Evolutionary conservation across 192 early-diverging fungal species (phyloP).

Genomic region (Obelidium mucronatum): DNA sequence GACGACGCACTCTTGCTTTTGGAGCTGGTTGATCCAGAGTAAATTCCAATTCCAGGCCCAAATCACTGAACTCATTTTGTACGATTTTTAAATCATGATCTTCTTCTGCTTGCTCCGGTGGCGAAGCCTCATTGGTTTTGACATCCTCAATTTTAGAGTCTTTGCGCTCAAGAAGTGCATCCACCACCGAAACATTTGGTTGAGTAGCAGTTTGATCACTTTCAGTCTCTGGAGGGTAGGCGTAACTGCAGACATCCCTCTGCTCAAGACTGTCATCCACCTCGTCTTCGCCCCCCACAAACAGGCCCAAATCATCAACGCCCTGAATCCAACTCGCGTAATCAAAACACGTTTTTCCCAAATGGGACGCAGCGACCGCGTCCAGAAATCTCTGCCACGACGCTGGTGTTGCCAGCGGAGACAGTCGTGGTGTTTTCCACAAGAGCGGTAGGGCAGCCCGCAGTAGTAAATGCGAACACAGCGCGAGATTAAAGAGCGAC

Average conservation of each 20-base stretch:
- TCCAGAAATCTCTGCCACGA: conserved; percentile 32
- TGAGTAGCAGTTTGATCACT: too few relatives aligned
- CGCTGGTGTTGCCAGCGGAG: not conserved
- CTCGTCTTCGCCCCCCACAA: conserved; percentile 42
- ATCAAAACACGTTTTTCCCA: not conserved
- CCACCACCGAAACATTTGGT: not conserved
- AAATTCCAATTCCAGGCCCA: too few relatives aligned
- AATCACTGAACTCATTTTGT: too few relatives aligned
- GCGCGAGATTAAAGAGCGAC: not conserved
- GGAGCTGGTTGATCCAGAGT: too few relatives aligned
- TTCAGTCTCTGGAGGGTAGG: not conserved
- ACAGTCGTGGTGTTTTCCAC: conserved; percentile 17
- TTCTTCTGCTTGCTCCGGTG: too few relatives aligned
- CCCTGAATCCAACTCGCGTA: conserved; percentile 22
- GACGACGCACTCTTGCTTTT: not conserved
- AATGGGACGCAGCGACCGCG: conserved; percentile 17
- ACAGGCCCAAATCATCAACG: conserved; percentile 42
- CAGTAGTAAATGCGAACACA: not conserved
- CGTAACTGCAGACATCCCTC: conserved; percentile 4
- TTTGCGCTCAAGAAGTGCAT: not conserved
- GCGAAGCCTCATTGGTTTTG: not conserved
- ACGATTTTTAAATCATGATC: too few relatives aligned
- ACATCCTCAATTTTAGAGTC: conserved; percentile 10
- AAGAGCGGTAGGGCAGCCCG: not conserved
- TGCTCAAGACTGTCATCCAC: not conserved